Evolutionary conservation across 2,329 filamentous ascomycete species (phyloP), one percentile per base, ranked within the genome.

Genomic region (Emergomyces africanus): DNA sequence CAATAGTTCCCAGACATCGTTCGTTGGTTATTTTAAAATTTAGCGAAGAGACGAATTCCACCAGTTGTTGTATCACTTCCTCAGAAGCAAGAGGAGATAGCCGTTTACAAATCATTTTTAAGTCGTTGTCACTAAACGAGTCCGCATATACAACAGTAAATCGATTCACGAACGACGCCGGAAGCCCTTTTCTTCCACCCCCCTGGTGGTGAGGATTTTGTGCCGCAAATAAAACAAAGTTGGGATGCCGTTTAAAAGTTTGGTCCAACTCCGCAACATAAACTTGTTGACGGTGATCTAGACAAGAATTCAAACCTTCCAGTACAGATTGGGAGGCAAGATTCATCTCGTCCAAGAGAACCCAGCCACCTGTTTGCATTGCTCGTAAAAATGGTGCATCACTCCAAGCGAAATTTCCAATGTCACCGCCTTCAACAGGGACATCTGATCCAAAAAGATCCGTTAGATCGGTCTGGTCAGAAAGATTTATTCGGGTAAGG

Each of bases 131-230:
- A 18, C 82, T 87, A 70, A 99, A 94, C 4, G 90, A 83, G 68
- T 99, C 94, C 60, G 94, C 90, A 73, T 97, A 97, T 0, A 99
- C 95, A 20, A 99, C 92, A 42, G 95, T 94, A 71, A 99, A 99
- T 51, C 95, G 88, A 71, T 99, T 97, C 62, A 99, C 94, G 68
- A 99, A 99, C 0, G 94, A 97, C 60, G 88, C 88, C 1, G 94
- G 94, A 41, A 99, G 77, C 44, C 94, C 94, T 73, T 99, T 99
- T 66, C 94, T 84, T 10, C 94, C 94, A 63, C 94, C 92, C 60
- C 94, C 94, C 74, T 99, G 94, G 67, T 96, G 90, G 73, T 99
- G 94, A 9, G 94, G 94, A 69, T 99, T 99, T 71, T 99, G 94
- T 0, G 94, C 91, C 15, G 95, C 94, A 68, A 99, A 99, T 0